Percentiles rank a stretch among this genome's conserved stretches.
phyloP scores from a whole-genome alignment of 2,329 filamentous ascomycete species.

The Aspergillus fructus region DNA sequence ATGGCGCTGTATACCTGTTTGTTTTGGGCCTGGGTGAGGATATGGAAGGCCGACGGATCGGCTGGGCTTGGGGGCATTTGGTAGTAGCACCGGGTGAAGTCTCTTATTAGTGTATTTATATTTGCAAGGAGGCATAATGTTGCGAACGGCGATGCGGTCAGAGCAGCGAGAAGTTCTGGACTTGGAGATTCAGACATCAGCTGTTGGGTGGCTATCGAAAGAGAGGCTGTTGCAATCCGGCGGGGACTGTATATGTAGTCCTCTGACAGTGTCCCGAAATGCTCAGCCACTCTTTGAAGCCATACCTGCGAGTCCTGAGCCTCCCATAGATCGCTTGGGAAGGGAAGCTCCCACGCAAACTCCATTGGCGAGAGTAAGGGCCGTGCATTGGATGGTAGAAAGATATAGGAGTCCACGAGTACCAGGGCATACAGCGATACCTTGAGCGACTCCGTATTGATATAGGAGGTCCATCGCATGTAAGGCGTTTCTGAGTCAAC shows the following conservation, averaged over 20 bases:
- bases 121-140: not conserved
- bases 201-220: constrained; percentile 32
- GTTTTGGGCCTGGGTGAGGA: constrained; percentile 34
- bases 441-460: not conserved
- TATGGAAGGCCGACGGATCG: constrained; percentile 35
- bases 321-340: constrained; percentile 30
- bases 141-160: not conserved
- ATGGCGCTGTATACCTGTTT: constrained; percentile 19
- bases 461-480: not conserved
- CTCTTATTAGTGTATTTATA: constrained; percentile 24
- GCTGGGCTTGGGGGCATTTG: constrained; percentile 32
- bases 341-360: constrained; percentile 37
- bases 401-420: constrained; percentile 8
- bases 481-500: not conserved
- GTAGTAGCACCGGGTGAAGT: constrained; percentile 37
- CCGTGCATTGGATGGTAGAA: constrained; percentile 30
- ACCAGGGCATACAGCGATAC: not conserved
- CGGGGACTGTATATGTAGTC: constrained; percentile 2
- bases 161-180: constrained; percentile 21
- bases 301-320: constrained; percentile 27
- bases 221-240: constrained; percentile 24
- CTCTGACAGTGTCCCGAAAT: not conserved
- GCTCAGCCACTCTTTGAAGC: constrained; percentile 16
- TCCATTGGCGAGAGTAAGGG: constrained; percentile 31
- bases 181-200: constrained; percentile 31